These are phyloP conservation scores for Leccinum subtestaceum DNA, from an alignment of 768 basidiomycete genomes.

Conservation along the genomic window DNA sequence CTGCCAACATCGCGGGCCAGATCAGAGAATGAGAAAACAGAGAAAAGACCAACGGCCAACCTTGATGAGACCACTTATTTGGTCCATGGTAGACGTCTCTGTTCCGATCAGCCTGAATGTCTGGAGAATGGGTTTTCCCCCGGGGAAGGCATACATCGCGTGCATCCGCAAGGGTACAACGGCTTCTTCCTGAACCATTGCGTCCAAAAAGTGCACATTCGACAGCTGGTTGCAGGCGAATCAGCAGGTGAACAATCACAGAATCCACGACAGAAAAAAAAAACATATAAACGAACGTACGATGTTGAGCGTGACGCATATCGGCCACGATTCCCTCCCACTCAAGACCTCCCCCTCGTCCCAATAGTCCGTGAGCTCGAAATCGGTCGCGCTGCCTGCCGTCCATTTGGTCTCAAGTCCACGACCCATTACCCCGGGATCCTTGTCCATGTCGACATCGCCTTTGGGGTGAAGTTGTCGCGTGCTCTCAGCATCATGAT, in stretches of 20 bases:
- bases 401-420: slow-evolving; percentile 53
- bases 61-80: slow-evolving; percentile 52
- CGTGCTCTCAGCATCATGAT: slow-evolving; percentile 7
- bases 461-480: slow-evolving; percentile 23
- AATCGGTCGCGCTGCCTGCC: slow-evolving; percentile 59
- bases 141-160: slow-evolving; percentile 60
- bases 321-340: slow-evolving; percentile 67
- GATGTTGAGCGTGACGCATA: slow-evolving; percentile 75
- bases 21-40: slow-evolving; percentile 29
- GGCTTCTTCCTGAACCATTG: slow-evolving; percentile 67
- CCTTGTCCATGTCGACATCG: slow-evolving; percentile 43
- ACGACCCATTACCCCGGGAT: slow-evolving; percentile 42
- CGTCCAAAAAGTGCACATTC: slow-evolving; percentile 69
- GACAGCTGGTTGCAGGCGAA: slow-evolving; percentile 41
- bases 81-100: slow-evolving; percentile 50
- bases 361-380: slow-evolving; percentile 86
- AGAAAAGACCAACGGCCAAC: slow-evolving; percentile 35
- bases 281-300: slow-evolving; percentile 40
- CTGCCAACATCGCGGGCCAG: slow-evolving; percentile 48
- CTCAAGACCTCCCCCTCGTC: slow-evolving; percentile 72
- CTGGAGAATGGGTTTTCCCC: slow-evolving; percentile 46
- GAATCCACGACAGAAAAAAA: background rate
- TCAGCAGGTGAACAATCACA: background rate
- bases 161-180: slow-evolving; percentile 61
- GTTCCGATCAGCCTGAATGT: slow-evolving; percentile 63